Base-by-base conservation (phyloP, 202 grass and related monocot species). In the Musa balbisiana region DNA sequence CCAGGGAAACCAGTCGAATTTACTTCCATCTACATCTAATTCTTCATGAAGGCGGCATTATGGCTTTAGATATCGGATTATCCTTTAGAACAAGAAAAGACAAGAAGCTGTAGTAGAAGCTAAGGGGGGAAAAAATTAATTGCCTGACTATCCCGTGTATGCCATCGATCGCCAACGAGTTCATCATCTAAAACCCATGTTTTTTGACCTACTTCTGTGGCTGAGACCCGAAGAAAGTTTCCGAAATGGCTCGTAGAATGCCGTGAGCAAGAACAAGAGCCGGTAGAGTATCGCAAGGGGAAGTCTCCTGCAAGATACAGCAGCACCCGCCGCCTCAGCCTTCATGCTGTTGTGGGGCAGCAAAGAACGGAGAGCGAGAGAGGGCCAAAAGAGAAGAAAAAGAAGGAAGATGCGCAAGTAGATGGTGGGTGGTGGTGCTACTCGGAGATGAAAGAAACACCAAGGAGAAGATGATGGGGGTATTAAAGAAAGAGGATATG, bases 71-170 rank as follows among this genome's bases (percentile, higher is more conserved):
- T 6, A 6, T 6, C 4, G 33, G 33, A 3, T 43, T 43, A 43
- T 6, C 33, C 33, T 43, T 43, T 6, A 43, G 33, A 6, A 43
- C 33, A 43, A 6, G 33, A 43, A 62, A 62, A 62, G 56, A 62
- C 5, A 62, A 62, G n/a, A n/a, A 62, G n/a, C 15, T 67, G 25
- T 14, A 33, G 21, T 21, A 71, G 2, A 50, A 51, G 49, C 14
- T 14, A 21, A 52, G 15, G 2, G 10, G 2, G 2, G n/a, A n/a
- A 16, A 71, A n/a, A 2, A 72, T 17, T 15, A 52, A 52, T 52
- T 72, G 69, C 69, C 69, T 72, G 69, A 50, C 69, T 24, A 15
- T 72, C 69, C 69, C 69, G n/a, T 72, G 69, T 25, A 72, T 52
- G 69, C 69, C 69, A 53, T 24, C 3, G 15, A 43, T 43, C 33